Percentiles rank a stretch among this genome's conserved stretches.
Evolutionary conservation across 768 basidiomycete genomes (phyloP).

Genomic region (Brasilioporus rufonigricans): DNA sequence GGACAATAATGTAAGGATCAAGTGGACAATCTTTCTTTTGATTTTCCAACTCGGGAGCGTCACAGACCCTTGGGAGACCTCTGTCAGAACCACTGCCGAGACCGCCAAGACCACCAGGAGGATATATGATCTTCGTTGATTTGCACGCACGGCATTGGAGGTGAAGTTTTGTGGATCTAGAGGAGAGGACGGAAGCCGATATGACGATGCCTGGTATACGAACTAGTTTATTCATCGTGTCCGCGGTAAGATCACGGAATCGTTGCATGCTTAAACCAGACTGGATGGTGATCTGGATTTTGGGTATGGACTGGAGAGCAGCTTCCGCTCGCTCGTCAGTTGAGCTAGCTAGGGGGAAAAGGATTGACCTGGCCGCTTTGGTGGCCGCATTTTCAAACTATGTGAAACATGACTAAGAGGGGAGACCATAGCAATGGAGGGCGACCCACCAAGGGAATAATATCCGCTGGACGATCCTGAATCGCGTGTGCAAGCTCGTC

Average conservation of each 20-base stretch:
- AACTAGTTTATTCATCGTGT: constrained; percentile 94
- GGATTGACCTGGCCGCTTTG: constrained; percentile 76
- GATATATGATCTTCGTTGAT: constrained; percentile 73
- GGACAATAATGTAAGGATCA: constrained; percentile 94
- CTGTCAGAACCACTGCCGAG: constrained; percentile 83
- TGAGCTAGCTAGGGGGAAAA: constrained; percentile 72
- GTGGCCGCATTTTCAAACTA: constrained; percentile 93
- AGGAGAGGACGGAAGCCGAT: constrained; percentile 90
- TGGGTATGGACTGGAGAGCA: constrained; percentile 53
- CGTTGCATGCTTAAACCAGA: constrained; percentile 93
- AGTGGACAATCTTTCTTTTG: constrained; percentile 93
- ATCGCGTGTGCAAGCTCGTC: constrained; percentile 92
- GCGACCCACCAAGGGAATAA: constrained; percentile 74
- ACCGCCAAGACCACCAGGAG: constrained; percentile 77
- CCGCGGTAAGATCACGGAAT: constrained; percentile 90
- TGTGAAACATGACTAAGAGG: neutral
- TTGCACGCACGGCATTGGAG: constrained; percentile 93
- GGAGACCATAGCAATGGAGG: neutral
- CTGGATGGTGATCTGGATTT: constrained; percentile 82
- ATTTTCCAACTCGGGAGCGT: constrained; percentile 74
- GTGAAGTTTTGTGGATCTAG: constrained; percentile 88
- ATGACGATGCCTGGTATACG: constrained; percentile 98
- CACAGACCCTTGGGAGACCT: constrained; percentile 85
- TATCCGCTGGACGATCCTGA: constrained; percentile 85
- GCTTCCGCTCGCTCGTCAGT: constrained; percentile 44